A percentile compares a stretch with the other conserved stretches of the same genome.
Conservation (phyloP, 176 grass and related monocot species). For the Avena insularis region DNA sequence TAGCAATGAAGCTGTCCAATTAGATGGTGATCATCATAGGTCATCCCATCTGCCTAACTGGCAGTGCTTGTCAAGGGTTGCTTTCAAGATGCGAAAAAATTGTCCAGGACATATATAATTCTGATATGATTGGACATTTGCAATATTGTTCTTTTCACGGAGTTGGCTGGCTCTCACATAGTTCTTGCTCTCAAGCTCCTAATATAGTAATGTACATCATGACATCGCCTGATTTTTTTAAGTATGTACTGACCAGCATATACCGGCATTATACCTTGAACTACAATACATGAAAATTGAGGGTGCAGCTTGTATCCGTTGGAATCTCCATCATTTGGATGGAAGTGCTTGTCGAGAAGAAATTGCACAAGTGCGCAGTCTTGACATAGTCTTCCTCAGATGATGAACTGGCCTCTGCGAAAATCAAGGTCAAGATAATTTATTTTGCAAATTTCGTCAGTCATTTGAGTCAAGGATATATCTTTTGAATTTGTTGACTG, state of each 20-base stretch:
- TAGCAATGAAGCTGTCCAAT: slow-evolving; percentile 19
- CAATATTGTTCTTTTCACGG: slow-evolving; percentile 10
- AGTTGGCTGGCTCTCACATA: slow-evolving; percentile 8
- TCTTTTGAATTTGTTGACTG: neutral
- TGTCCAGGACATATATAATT: slow-evolving; percentile 15
- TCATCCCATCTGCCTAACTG: neutral
- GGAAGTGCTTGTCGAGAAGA: slow-evolving; percentile 9
- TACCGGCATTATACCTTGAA: slow-evolving; percentile 39
- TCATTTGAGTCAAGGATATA: neutral
- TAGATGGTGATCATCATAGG: neutral
- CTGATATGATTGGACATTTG: slow-evolving; percentile 31
- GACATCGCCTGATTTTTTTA: slow-evolving; percentile 26
- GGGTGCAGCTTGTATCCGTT: slow-evolving; percentile 35
- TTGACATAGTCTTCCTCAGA: neutral
- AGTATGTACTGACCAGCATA: slow-evolving; percentile 26
- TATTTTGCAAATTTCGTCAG: slow-evolving; percentile 2
- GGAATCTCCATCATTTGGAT: slow-evolving; percentile 2
- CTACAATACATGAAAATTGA: neutral
- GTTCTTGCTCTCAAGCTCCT: slow-evolving; percentile 40
- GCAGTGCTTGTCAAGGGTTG: neutral
- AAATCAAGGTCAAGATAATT: neutral
- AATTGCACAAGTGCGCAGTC: neutral
- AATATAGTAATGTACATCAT: slow-evolving; percentile 26
- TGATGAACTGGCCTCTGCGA: neutral
- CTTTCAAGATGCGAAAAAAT: slow-evolving; percentile 35